phyloP scores from a whole-genome alignment of 2,329 filamentous ascomycete genomes.

The Coniochaeta prunicola region DNA sequence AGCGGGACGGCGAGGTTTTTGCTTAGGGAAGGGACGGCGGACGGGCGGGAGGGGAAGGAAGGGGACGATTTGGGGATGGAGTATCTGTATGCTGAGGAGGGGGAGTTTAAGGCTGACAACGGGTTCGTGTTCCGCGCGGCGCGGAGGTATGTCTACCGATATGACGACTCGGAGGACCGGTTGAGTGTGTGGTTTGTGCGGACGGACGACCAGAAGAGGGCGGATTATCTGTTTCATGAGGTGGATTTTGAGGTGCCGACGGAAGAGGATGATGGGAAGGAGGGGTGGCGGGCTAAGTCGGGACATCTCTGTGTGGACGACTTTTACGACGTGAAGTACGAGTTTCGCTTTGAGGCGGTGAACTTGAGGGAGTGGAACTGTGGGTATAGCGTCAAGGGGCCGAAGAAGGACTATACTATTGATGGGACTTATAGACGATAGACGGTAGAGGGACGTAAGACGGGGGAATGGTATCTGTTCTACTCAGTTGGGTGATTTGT shows the following conservation, averaged over 20 bases:
- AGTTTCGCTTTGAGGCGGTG: constrained; percentile 55
- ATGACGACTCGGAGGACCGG: constrained; percentile 50
- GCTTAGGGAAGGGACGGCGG: constrained; percentile 50
- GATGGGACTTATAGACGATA: constrained; percentile 42
- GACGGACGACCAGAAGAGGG: constrained; percentile 50
- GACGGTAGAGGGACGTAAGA: neutral
- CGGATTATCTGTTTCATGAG: constrained; percentile 70
- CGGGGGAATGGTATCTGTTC: no score
- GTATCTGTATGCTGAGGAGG: constrained; percentile 63
- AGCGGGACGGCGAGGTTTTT: constrained; percentile 58
- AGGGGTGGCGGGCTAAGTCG: constrained; percentile 56
- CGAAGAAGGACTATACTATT: constrained; percentile 66
- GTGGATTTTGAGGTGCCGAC: constrained; percentile 50
- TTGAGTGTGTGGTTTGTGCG: constrained; percentile 70
- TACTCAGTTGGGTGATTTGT: neutral
- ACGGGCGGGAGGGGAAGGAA: constrained; percentile 34
- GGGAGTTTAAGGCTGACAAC: constrained; percentile 51
- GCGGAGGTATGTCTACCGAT: constrained; percentile 66
- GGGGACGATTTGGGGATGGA: constrained; percentile 34
- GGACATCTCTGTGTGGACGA: constrained; percentile 66
- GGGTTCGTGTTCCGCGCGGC: constrained; percentile 53
- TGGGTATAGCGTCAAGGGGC: constrained; percentile 60
- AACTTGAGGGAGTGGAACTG: constrained; percentile 52
- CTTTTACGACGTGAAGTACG: constrained; percentile 62
- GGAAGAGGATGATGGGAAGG: constrained; percentile 19